Base-by-base conservation (phyloP, 495 filamentous ascomycete genomes). In the Aspergillus leporis region DNA sequence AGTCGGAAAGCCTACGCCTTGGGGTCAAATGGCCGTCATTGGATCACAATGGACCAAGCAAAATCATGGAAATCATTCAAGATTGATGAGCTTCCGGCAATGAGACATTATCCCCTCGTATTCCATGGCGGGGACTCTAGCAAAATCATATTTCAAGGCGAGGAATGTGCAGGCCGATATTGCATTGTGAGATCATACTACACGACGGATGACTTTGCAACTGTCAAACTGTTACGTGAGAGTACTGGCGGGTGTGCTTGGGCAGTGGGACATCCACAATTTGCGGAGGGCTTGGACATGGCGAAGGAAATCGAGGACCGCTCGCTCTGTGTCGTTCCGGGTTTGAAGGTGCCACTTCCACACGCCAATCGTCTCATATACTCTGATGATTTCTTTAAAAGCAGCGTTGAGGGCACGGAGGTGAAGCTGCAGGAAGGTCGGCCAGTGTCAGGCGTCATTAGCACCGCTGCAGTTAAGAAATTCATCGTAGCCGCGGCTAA, bases 41-140 rank as follows among this genome's bases (percentile, higher is more conserved):
- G 87, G 82, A 83, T 88, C 41, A 97, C 94, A 0, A 80, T 80
- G 7, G 85, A 98, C 72, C 81, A 83, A 63, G 94, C 90, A 18
- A 78, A 92, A 71, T 84, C 81, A 6, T 98, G 95, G 95, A 72
- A 75, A 32, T 69, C 81, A 19, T 97, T 96, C 69, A 65, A 84
- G 47, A 83, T 87, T 13, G 71, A 78, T 31, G 81, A 75, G 30
- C 65, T 66, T 28, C 80, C 77, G 32, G 79, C 80, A 31, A 68
- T 78, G 19, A 73, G 70, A 43, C 60, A 66, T 21, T 47, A 45
- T 10, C 70, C 83, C 23, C 74, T 98, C 56, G 76, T 71, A 22
- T 98, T 96, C 74, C 91, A 97, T 77, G 90, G 90, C 21, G 75
- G 70, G 59, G 90, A 98, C 70, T 83, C 84, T 10, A 82, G 90